Conservation (phyloP, 2,329 filamentous ascomycete species). For the Juglanconis oblonga region DNA sequence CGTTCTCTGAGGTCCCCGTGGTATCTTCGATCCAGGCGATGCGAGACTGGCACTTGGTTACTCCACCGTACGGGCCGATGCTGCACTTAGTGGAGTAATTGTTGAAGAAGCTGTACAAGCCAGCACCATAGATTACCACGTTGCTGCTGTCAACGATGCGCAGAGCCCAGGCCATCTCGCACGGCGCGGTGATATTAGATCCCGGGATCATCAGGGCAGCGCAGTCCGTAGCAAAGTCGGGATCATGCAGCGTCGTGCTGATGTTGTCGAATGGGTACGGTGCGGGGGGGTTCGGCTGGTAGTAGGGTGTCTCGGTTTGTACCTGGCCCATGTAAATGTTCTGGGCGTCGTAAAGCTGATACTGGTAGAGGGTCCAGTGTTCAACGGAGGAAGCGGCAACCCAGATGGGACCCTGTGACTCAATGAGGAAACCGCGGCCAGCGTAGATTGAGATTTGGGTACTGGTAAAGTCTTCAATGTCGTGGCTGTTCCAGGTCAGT, state of each 20-base stretch:
- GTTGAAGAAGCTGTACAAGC: slow-evolving; percentile 66
- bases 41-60: slow-evolving; percentile 42
- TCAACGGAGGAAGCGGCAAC: slow-evolving; percentile 64
- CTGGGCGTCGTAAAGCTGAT: slow-evolving; percentile 58
- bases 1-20: slow-evolving; percentile 10
- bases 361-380: slow-evolving; percentile 67
- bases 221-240: slow-evolving; percentile 48
- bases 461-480: slow-evolving; percentile 43
- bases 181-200: slow-evolving; percentile 32
- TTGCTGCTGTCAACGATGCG: slow-evolving; percentile 54
- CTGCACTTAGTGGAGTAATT: slow-evolving; percentile 55
- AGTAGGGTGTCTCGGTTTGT: slow-evolving; percentile 71
- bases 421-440: slow-evolving; percentile 47
- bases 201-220: slow-evolving; percentile 8
- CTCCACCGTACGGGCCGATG: slow-evolving; percentile 29
- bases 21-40: slow-evolving; percentile 30
- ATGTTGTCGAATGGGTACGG: slow-evolving; percentile 51
- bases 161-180: slow-evolving; percentile 62
- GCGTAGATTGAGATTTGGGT: slow-evolving; percentile 48
- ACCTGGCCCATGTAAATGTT: slow-evolving; percentile 63
- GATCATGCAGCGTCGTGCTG: slow-evolving; percentile 39
- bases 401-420: slow-evolving; percentile 51
- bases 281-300: slow-evolving; percentile 62
- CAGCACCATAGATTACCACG: slow-evolving; percentile 58
- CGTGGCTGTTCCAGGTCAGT: slow-evolving; percentile 34